Evolutionary conservation across 345 rosid species (phyloP).

Genomic region (Salix arbutifolia): DNA sequence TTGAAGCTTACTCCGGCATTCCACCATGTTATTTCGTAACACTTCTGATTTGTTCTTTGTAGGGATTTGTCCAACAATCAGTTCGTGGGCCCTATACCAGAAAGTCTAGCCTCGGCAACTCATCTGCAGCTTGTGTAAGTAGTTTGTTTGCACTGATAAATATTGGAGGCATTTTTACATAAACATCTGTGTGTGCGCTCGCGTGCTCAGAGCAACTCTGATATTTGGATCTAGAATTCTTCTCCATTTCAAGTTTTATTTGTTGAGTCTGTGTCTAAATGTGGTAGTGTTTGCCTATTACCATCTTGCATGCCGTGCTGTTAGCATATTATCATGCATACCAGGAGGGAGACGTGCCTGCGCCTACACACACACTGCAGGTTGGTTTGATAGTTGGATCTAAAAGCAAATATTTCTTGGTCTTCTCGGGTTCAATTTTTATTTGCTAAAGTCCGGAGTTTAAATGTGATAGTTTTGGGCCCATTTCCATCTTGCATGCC

Average conservation of each 20-base stretch:
- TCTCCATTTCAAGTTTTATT: background rate
- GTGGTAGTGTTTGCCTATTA: background rate
- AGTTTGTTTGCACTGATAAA: background rate
- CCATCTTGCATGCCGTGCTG: background rate
- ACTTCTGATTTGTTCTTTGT: conserved; percentile 13
- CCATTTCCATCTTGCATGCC: background rate
- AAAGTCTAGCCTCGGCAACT: conserved; percentile 61
- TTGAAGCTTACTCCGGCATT: background rate
- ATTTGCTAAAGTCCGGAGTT: background rate
- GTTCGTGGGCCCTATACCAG: conserved; percentile 78
- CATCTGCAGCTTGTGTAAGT: conserved; percentile 71
- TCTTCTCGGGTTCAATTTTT: background rate
- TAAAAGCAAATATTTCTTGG: background rate
- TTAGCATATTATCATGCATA: background rate
- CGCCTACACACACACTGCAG: background rate
- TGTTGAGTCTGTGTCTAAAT: background rate
- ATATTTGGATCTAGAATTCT: background rate
- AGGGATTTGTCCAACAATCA: conserved; percentile 90
- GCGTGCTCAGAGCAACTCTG: background rate
- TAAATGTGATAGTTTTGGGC: background rate
- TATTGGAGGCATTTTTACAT: background rate
- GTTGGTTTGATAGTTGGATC: background rate
- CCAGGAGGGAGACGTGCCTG: background rate
- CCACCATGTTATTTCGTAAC: background rate
- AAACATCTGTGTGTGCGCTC: background rate